phyloP scores from a whole-genome alignment of 164 flowering plant genomes.

The Echeveria elegans region DNA sequence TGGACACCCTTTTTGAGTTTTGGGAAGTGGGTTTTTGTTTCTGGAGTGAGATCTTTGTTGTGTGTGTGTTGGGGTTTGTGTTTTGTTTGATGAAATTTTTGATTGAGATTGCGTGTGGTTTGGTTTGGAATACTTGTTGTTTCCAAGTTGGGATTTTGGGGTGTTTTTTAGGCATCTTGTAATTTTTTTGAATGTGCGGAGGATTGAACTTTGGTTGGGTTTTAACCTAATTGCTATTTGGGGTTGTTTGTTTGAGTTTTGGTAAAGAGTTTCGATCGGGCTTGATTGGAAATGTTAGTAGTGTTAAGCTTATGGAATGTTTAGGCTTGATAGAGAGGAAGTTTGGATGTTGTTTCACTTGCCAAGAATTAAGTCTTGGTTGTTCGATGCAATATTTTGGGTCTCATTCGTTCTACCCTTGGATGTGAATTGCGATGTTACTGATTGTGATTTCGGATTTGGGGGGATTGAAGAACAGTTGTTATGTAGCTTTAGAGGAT shows the following conservation, averaged over 20 bases:
- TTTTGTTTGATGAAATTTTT: neutral
- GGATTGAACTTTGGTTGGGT: neutral
- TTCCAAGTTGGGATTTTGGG: constrained; percentile 7
- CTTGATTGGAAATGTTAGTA: neutral
- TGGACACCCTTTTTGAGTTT: neutral
- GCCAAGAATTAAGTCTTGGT: too few relatives aligned
- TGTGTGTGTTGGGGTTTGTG: too few relatives aligned
- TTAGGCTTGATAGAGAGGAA: too few relatives aligned
- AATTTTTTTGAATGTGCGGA: neutral
- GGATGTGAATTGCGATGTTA: too few relatives aligned
- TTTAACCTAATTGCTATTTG: neutral
- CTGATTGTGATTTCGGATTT: too few relatives aligned
- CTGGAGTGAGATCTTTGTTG: constrained; percentile 6
- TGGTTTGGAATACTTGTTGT: constrained; percentile 1
- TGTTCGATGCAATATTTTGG: too few relatives aligned
- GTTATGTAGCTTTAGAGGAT: too few relatives aligned
- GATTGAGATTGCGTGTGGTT: neutral
- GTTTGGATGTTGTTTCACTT: too few relatives aligned
- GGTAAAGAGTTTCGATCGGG: too few relatives aligned
- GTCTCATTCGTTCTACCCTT: too few relatives aligned
- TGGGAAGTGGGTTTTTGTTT: constrained; percentile 2
- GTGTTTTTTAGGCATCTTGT: neutral
- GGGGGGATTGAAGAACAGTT: too few relatives aligned
- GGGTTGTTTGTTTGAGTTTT: neutral
- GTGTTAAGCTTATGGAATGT: neutral